Conservation (phyloP, 768 basidiomycete species). For the Tricholoma matsutake region DNA sequence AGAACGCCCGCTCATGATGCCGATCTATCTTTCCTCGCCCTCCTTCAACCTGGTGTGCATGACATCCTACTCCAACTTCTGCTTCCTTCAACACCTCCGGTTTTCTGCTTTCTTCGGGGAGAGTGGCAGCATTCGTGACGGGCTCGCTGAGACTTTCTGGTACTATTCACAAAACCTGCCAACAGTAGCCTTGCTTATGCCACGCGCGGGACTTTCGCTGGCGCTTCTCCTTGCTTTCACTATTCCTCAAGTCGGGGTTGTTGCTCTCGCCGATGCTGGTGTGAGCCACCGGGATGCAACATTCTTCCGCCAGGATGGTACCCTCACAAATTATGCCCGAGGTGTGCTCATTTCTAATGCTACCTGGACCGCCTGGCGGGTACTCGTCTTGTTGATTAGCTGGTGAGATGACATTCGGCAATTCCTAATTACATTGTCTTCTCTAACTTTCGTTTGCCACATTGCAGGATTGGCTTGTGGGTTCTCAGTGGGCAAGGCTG, state of each 20-base stretch:
- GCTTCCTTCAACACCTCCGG: conserved; percentile 80
- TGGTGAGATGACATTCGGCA: conserved; percentile 44
- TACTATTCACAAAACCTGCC: conserved; percentile 84
- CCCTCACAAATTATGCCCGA: conserved; percentile 72
- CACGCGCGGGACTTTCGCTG: conserved; percentile 73
- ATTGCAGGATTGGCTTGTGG: conserved; percentile 72
- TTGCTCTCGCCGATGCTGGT: conserved; percentile 46
- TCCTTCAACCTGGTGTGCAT: conserved; percentile 74
- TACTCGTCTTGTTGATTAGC: conserved; percentile 63
- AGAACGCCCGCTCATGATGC: conserved; percentile 83
- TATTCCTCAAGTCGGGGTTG: conserved; percentile 42
- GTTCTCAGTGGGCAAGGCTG: conserved; percentile 71
- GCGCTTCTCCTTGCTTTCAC: conserved; percentile 70
- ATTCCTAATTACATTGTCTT: not conserved
- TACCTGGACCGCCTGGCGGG: conserved; percentile 77
- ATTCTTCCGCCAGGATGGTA: conserved; percentile 69
- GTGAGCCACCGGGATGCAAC: conserved; percentile 60
- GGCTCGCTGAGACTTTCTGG: conserved; percentile 80
- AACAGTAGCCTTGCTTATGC: conserved; percentile 77
- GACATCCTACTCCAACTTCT: conserved; percentile 79
- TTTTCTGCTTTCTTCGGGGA: conserved; percentile 61
- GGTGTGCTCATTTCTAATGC: conserved; percentile 79
- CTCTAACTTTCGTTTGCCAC: conserved; percentile 3
- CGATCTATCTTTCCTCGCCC: conserved; percentile 79
- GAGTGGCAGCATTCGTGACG: conserved; percentile 40